phyloP scores from a whole-genome alignment of 805 yeast species.

The Yarrowia deformans region DNA sequence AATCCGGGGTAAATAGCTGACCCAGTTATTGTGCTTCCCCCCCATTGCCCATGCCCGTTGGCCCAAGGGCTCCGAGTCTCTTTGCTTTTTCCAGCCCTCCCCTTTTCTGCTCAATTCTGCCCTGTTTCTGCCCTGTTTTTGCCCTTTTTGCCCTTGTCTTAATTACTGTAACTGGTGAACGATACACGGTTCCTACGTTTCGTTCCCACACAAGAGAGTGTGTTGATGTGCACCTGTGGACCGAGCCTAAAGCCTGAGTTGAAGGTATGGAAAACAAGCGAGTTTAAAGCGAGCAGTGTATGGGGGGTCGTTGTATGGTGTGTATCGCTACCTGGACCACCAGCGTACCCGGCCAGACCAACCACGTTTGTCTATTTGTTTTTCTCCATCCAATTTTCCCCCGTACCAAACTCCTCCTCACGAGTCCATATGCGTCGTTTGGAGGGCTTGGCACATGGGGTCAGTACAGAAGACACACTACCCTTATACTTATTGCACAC shows the following conservation, averaged over 20 bases:
- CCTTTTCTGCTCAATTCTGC: background rate
- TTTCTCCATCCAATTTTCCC: no score
- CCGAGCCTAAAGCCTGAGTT: slow-evolving; percentile 5
- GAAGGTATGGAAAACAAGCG: background rate
- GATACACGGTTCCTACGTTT: no score
- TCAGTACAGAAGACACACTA: slow-evolving; percentile 14
- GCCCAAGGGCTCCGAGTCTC: no score
- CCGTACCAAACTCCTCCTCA: background rate
- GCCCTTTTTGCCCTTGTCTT: no score
- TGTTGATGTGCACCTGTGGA: background rate
- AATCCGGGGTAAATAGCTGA: slow-evolving; percentile 30
- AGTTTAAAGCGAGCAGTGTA: background rate
- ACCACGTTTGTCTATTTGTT: no score
- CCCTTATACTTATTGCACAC: background rate
- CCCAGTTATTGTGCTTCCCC: background rate
- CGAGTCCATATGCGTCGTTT: slow-evolving; percentile 1
- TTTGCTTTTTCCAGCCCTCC: background rate
- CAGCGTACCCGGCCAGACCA: no score
- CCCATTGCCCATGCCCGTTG: no score
- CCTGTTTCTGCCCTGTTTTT: background rate
- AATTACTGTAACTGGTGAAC: no score
- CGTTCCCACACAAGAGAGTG: no score
- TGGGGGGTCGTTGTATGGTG: no score
- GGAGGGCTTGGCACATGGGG: slow-evolving; percentile 26
- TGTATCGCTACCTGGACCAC: no score